These are phyloP conservation scores for Populus euphratica DNA, from an alignment of 345 rosid genomes.

Conservation along the genomic window DNA sequence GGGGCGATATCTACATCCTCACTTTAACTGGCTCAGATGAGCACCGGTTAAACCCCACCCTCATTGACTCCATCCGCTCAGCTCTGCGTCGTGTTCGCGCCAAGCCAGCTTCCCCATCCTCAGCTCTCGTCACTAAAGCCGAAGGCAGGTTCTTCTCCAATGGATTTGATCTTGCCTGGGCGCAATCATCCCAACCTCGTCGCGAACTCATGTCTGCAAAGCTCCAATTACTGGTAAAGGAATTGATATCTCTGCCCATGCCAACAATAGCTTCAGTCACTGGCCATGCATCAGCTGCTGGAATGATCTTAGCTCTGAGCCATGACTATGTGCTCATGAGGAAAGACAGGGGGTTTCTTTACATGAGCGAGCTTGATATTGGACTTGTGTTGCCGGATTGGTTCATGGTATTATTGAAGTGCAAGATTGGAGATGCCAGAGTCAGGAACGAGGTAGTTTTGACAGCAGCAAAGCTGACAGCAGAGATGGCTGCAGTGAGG, in stretches of 20 bases:
- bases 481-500: slow-evolving; percentile 15
- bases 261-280: slow-evolving; percentile 30
- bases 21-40: slow-evolving; percentile 20
- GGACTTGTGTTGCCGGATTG: slow-evolving; percentile 18
- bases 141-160: slow-evolving; percentile 30
- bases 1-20: slow-evolving; percentile 21
- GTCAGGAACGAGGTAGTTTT: slow-evolving; percentile 19
- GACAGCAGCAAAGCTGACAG: slow-evolving; percentile 19
- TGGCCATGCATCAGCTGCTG: slow-evolving; percentile 27
- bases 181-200: slow-evolving; percentile 5
- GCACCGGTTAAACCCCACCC: slow-evolving; percentile 25
- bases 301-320: slow-evolving; percentile 22
- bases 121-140: slow-evolving; percentile 20
- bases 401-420: slow-evolving; percentile 20
- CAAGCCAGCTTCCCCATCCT: slow-evolving; percentile 13
- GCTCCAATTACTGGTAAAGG: slow-evolving; percentile 5
- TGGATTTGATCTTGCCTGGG: slow-evolving; percentile 25
- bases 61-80: slow-evolving; percentile 19
- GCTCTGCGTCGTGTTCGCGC: slow-evolving; percentile 9
- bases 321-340: slow-evolving; percentile 27
- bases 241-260: slow-evolving; percentile 25
- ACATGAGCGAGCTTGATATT: slow-evolving; percentile 32
- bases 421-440: slow-evolving; percentile 13
- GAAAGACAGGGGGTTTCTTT: slow-evolving; percentile 25
- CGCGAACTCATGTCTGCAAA: not conserved